phyloP scores from a whole-genome alignment of 768 basidiomycete genomes.

The Hemileccinum impolitum region DNA sequence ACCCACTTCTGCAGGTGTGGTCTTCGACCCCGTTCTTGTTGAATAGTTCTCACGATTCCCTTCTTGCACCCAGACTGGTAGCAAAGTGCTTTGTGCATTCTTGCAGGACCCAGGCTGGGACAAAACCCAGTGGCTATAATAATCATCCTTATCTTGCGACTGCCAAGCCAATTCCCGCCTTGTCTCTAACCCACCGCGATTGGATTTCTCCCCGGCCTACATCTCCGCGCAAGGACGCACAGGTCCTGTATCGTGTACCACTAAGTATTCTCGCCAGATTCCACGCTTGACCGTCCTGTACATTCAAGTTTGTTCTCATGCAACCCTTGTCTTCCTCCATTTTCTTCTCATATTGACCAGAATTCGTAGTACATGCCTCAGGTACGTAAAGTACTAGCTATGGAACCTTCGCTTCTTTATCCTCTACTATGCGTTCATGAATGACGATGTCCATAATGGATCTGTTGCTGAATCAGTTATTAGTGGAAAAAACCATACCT shows the following conservation, averaged over 20 bases:
- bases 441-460: constrained; percentile 76
- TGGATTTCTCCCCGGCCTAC: constrained; percentile 1
- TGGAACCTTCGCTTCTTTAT: constrained; percentile 2
- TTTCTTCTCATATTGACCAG: constrained; percentile 1
- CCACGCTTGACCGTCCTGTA: constrained; percentile 17
- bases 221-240: constrained; percentile 7
- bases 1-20: constrained; percentile 88
- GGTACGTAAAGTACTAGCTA: constrained; percentile 15
- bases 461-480: constrained; percentile 35
- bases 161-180: background rate
- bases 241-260: constrained; percentile 18
- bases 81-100: constrained; percentile 94
- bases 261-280: constrained; percentile 14
- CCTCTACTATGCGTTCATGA: constrained; percentile 42
- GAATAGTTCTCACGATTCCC: constrained; percentile 4
- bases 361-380: constrained; percentile 7
- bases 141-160: constrained; percentile 16
- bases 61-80: constrained; percentile 65
- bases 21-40: constrained; percentile 1
- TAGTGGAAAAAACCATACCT: background rate
- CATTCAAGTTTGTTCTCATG: constrained; percentile 17
- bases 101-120: constrained; percentile 95
- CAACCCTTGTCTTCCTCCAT: constrained; percentile 6
- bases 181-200: background rate
- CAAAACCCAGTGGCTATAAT: constrained; percentile 70